Evolutionary conservation across 2,329 filamentous ascomycete genomes (phyloP), one percentile per base, ranked within the genome.

Genomic region (Zasmidium cellare): DNA sequence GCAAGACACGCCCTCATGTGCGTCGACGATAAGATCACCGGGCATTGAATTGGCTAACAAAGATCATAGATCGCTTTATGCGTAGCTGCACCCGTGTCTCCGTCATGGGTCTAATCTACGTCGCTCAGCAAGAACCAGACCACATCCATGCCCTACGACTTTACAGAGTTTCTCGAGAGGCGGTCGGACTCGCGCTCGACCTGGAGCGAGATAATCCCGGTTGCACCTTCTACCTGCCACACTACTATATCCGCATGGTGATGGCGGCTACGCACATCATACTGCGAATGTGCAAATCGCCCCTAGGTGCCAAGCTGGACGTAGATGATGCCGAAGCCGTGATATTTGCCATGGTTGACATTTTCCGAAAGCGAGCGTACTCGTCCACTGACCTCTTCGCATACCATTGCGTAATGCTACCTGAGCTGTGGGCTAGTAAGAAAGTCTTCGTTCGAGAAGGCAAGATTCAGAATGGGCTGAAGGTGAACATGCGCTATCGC

Each of bases 401-500:
- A 9, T 22, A 51, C 23, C 35, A 47, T 22, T 25, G 35, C 9
- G 20, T 16, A 9, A 46, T 56, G 35, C 28, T 56, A 6, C 45
- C 54, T 6, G 46, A 56, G 24, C 16, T 56, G n/a, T 56, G 54
- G 54, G 25, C 54, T 16, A 56, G 54, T 47, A 56, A 51, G 38
- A 56, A 56, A 14, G 54, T 47, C 24, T 56, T 56, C 22, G 23
- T 46, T 7, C 38, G 47, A 20, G 46, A 56, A n/a, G 54, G 54
- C 16, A 51, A 51, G 18, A 31, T 47, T 3, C 54, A 56, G 25
- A 52, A 56, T 24, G 54, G 54, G 1, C 23, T 56, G 18, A 45
- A 41, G 20, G 54, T 56, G 18, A 47, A 56, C 25, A 51, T 56
- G 38, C 48, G 54, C 14, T 56, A 56, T 28, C 54, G 54, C 24